Evolutionary conservation across 495 filamentous ascomycete genomes (phyloP).

Genomic region (Elasticomyces elasticus): DNA sequence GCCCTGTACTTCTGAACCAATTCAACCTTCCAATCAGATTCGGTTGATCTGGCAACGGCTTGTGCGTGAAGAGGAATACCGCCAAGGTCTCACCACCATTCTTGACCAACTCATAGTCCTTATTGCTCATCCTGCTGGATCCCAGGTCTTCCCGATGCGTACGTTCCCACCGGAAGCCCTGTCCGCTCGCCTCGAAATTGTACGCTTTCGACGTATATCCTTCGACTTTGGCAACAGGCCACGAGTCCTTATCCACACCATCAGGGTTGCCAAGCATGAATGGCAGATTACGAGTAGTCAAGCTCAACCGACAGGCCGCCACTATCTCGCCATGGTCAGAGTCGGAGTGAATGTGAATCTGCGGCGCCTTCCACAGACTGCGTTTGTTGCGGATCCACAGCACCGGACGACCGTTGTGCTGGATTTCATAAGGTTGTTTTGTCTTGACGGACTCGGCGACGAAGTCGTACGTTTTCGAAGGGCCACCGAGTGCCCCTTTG

Average conservation of each 20-base stretch:
- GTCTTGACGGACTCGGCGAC: not conserved
- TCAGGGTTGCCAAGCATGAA: not conserved
- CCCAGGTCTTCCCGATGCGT: slow-evolving; percentile 2
- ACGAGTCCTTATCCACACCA: not conserved
- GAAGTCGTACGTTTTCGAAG: not conserved
- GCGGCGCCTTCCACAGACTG: not conserved
- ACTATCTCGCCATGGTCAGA: not conserved
- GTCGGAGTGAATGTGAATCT: not conserved
- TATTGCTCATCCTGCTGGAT: not conserved
- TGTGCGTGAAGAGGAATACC: not conserved
- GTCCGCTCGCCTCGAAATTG: not conserved
- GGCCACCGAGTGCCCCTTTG: not conserved
- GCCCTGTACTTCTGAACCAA: not conserved
- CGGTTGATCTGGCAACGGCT: not conserved
- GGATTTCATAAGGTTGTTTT: not conserved
- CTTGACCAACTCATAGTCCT: slow-evolving; percentile 1
- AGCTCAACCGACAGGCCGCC: not conserved
- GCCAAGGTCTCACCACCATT: not conserved
- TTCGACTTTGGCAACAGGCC: not conserved
- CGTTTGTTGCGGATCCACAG: not conserved
- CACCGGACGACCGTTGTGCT: not conserved
- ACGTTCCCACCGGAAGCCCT: not conserved
- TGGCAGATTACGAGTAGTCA: not conserved
- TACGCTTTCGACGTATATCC: not conserved
- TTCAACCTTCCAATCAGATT: slow-evolving; percentile 2